Evolutionary conservation across 441 rosid genomes (phyloP), one percentile per base, ranked within the genome.

Genomic region (Macaranga tanarius): DNA sequence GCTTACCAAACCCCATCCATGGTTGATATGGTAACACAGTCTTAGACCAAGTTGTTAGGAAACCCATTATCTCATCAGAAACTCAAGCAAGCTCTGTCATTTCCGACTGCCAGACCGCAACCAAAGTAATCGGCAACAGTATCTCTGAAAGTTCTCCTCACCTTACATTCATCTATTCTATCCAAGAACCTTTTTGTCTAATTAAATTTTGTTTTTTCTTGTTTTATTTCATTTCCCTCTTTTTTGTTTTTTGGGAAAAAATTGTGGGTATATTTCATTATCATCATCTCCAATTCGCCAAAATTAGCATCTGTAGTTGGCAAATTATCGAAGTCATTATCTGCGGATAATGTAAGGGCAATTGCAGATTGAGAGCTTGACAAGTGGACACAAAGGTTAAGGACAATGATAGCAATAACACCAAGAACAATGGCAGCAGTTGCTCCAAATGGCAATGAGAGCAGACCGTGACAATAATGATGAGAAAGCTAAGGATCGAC

Each of bases 1-100:
- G 83, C 95, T 57, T 95, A 95, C 71, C 97, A 88, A 76, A 92
- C 98, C 7, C 97, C 99, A 44, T 84, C 93, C 17, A 95, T 95
- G 99, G 84, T 81, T 1, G 93, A 95, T 80, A 92, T 95, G 99
- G 83, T 95, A 52, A 82, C 83, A 61, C 85, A 87, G 26, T 95
- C 99, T 58, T 97, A 90, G 73, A 89, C 92, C 11, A 79, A 76
- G 78, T 71, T 83, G 25, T 79, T 87, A 13, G 88, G 87, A 26
- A 86, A 84, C 73, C 92, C 93, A 60, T 84, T 92, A 0, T 72
- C 88, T 50, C 90, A 85, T 50, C 85, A 85, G 54, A 87, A 81
- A 76, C 96, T 93, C 51, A 78, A 87, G 67, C 93, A 83, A 76
- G 85, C 92, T 52, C 79, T 79, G 8, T 82, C 93, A 31, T 88